Base-by-base conservation (phyloP, 1,139 yeast species). In the Meyerozyma sp. region DNA sequence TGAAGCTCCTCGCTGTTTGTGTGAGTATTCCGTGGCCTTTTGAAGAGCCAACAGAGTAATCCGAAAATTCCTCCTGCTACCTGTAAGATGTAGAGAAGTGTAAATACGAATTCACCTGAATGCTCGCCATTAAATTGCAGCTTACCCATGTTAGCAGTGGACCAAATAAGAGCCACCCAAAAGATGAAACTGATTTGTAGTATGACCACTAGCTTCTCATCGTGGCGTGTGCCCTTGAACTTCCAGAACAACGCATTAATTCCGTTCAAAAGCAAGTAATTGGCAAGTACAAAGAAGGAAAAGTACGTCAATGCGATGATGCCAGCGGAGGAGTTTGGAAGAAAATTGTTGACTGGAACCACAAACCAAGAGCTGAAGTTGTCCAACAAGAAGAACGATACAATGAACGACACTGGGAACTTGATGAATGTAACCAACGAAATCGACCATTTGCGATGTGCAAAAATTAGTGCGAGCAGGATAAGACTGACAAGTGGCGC, bases 201-300 rank as follows among this genome's bases (percentile, higher is more conserved):
- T n/a, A 84, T 68, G 2, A 79, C 71, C 36, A 84, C 68, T 47
- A 87, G 73, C 59, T 88, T 89, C 54, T 85, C 89, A 57, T 82
- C 94, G 52, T 82, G 85, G 28, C 81, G 77, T 28, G 61, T 48
- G 8, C 85, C 82, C 52, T 76, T 73, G 39, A 75, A 55, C 46
- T 70, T 66, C 41, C 73, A 71, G 47, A 79, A 72, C 13, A 77
- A 50, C 35, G 57, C 52, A 45, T 70, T 71, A 35, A 69, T 53
- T 10, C 67, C 65, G 27, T 83, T 80, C 52, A 86, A 65, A 21
- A 84, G 47, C 3, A 75, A 38, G 55, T 82, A 84, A 54, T 83
- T 84, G 40, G 73, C 46, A 27, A 86, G 58, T 34, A 83, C 51
- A 51, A 81, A 79, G 4, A 75, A 52, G 0, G 81, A 66, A 28